These are phyloP conservation scores for Protomyces inundatus DNA, from an alignment of 1,139 yeast genomes.

Conservation along the genomic window DNA sequence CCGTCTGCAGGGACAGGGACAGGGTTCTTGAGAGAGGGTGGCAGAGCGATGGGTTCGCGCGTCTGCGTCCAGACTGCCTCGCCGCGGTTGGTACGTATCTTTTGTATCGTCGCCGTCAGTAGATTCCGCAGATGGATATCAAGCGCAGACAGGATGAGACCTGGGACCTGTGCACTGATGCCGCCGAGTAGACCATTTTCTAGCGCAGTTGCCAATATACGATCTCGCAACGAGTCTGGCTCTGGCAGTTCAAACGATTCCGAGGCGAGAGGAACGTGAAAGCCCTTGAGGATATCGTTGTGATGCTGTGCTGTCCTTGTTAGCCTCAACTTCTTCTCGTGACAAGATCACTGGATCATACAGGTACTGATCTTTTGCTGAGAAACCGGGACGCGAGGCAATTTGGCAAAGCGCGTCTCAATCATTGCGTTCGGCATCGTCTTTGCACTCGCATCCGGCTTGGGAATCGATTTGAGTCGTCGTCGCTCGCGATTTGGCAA, in stretches of 20 bases:
- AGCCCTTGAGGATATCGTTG: slow-evolving; percentile 80
- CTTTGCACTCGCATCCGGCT: slow-evolving; percentile 13
- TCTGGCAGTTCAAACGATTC: slow-evolving; percentile 84
- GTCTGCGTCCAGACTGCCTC: slow-evolving; percentile 4
- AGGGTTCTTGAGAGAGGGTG: not conserved
- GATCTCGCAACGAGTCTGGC: slow-evolving; percentile 57
- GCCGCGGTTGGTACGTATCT: slow-evolving; percentile 5
- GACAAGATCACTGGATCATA: slow-evolving; percentile 4
- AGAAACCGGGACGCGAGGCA: slow-evolving; percentile 84
- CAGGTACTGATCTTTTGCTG: slow-evolving; percentile 38
- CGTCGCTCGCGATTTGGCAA: slow-evolving; percentile 79
- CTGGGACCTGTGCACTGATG: slow-evolving; percentile 65
- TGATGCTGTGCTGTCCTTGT: slow-evolving; percentile 20
- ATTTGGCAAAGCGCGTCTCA: slow-evolving; percentile 72
- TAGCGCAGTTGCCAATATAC: slow-evolving; percentile 78
- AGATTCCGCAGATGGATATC: slow-evolving; percentile 20
- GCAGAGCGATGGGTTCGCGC: not conserved
- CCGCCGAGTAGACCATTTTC: slow-evolving; percentile 90
- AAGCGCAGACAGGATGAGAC: slow-evolving; percentile 36
- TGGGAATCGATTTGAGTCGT: slow-evolving; percentile 73
- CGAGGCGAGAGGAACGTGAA: slow-evolving; percentile 73
- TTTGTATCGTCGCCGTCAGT: slow-evolving; percentile 10
- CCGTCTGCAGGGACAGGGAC: not conserved
- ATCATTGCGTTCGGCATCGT: slow-evolving; percentile 38
- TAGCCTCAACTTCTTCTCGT: not conserved